phyloP scores from a whole-genome alignment of 2,329 filamentous ascomycete genomes.

The Hymenotorrendiella dingleyae region DNA sequence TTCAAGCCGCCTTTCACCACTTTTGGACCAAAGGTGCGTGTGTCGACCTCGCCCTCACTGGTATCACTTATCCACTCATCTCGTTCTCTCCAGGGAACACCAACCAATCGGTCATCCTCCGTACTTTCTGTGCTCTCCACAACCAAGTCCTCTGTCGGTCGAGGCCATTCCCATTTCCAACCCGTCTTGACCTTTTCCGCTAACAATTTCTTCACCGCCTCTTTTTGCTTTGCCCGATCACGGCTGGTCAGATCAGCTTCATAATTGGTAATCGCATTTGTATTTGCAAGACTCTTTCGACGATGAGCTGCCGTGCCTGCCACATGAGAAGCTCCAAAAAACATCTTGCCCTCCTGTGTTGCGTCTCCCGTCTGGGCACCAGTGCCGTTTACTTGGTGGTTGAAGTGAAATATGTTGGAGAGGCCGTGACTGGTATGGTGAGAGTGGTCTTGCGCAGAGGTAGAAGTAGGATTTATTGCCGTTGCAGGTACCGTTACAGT shows the following conservation, averaged over 20 bases:
- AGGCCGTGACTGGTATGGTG: conserved; percentile 6
- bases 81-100: conserved; percentile 25
- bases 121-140: neutral
- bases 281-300: conserved; percentile 26
- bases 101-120: conserved; percentile 3
- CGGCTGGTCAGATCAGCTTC: conserved; percentile 56
- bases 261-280: conserved; percentile 38
- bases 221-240: conserved; percentile 58
- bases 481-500: too few relatives aligned
- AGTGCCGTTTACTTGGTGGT: conserved; percentile 8
- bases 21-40: conserved; percentile 8
- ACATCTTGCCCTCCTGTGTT: conserved; percentile 20
- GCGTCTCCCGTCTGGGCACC: neutral
- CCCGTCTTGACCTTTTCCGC: conserved; percentile 49
- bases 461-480: neutral
- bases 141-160: conserved; percentile 12
- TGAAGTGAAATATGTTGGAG: conserved; percentile 4
- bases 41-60: conserved; percentile 21
- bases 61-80: conserved; percentile 30
- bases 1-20: conserved; percentile 10
- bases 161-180: conserved; percentile 56
- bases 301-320: conserved; percentile 15
- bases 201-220: conserved; percentile 53
- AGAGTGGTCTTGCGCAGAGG: neutral
- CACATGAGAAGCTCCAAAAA: conserved; percentile 13